These are phyloP conservation scores for Tolypocladium guangdongense DNA, from an alignment of 2,329 filamentous ascomycete species.

Conservation along the genomic window DNA sequence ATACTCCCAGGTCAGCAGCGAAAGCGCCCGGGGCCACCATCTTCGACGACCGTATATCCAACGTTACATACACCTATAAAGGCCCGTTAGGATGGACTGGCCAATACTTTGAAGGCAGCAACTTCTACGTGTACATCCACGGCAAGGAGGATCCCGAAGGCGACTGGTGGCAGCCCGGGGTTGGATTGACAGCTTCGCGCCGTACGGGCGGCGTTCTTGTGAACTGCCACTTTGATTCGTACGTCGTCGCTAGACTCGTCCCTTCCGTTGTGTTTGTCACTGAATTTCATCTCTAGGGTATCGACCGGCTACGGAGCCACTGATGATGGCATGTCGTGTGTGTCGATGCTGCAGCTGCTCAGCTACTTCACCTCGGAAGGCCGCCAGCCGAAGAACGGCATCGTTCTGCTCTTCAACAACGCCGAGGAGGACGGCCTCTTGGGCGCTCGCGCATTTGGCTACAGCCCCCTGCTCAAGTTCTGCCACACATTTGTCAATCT, in stretches of 20 bases:
- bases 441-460: conserved; percentile 74
- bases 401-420: conserved; percentile 86
- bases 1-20: neutral
- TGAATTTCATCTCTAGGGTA: conserved; percentile 43
- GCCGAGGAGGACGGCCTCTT: conserved; percentile 90
- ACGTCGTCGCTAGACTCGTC: conserved; percentile 11
- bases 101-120: conserved; percentile 86
- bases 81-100: conserved; percentile 22
- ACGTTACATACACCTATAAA: conserved; percentile 50
- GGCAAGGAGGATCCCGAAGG: conserved; percentile 64
- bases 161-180: conserved; percentile 56
- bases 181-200: conserved; percentile 32
- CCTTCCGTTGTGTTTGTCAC: neutral
- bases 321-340: conserved; percentile 83
- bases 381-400: conserved; percentile 64
- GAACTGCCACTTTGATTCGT: conserved; percentile 86
- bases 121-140: conserved; percentile 84
- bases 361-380: conserved; percentile 69
- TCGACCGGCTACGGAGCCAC: conserved; percentile 88
- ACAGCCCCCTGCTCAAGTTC: conserved; percentile 70
- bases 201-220: conserved; percentile 72
- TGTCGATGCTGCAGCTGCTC: conserved; percentile 76
- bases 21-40: conserved; percentile 40
- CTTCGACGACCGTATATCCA: conserved; percentile 70
- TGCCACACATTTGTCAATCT: conserved; percentile 87